Evolutionary conservation across 139 green algal genomes (phyloP).

Genomic region (Micractinium sp.): DNA sequence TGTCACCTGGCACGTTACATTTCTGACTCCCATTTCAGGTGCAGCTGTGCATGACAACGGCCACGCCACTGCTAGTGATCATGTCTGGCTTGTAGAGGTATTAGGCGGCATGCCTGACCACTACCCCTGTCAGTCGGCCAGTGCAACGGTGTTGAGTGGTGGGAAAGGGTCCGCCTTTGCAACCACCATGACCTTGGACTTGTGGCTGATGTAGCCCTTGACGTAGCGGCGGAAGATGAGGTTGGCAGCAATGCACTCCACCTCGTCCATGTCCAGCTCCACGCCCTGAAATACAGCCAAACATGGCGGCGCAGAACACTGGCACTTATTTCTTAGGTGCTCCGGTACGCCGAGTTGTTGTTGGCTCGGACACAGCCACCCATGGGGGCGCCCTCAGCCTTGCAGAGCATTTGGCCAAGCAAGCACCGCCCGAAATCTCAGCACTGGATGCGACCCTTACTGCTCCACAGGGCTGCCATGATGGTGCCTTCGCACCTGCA

Average conservation of each 20-base stretch:
- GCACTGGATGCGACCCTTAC: neutral
- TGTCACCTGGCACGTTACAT: no score
- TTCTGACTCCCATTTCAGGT: no score
- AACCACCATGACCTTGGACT: conserved; percentile 75
- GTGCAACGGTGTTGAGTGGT: neutral
- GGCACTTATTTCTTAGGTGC: no score
- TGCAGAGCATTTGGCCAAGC: no score
- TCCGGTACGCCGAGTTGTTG: no score
- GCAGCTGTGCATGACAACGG: no score
- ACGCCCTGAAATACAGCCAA: conserved; percentile 43
- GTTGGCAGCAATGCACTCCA: conserved; percentile 89
- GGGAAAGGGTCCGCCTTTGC: conserved; percentile 38
- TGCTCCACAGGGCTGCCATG: neutral
- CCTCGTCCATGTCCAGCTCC: conserved; percentile 78
- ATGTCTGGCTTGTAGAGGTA: no score
- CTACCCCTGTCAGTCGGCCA: neutral
- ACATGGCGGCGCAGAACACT: neutral
- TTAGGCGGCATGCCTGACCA: no score
- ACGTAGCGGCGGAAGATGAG: conserved; percentile 87
- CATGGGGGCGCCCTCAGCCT: no score
- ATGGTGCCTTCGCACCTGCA: conserved; percentile 6
- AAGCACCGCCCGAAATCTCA: neutral
- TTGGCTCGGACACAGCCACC: no score
- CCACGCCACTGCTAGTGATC: no score
- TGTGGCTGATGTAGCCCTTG: conserved; percentile 89